phyloP scores from a whole-genome alignment of 2,329 filamentous ascomycete genomes.

The Coniochaeta pulveracea region DNA sequence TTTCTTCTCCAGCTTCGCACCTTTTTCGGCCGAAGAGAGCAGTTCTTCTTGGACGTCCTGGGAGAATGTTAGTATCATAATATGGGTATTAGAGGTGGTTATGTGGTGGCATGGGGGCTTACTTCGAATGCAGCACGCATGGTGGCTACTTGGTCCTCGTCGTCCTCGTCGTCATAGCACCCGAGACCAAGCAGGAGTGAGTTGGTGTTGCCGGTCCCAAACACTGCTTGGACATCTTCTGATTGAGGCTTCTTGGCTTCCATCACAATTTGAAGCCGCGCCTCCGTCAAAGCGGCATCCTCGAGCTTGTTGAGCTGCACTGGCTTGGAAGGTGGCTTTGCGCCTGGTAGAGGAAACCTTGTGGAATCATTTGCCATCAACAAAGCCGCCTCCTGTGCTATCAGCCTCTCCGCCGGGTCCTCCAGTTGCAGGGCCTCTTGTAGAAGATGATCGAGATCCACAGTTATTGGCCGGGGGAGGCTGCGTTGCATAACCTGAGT shows the following conservation, averaged over 20 bases:
- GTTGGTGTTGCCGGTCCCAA: conserved; percentile 40
- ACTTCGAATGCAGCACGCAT: conserved; percentile 67
- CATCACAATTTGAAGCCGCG: conserved; percentile 63
- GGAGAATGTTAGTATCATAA: conserved; percentile 6
- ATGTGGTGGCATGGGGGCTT: conserved; percentile 21
- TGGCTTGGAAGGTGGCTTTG: conserved; percentile 51
- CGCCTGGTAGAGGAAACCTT: conserved; percentile 60
- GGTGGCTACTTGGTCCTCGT: conserved; percentile 52
- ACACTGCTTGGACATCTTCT: conserved; percentile 40
- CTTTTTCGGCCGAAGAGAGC: conserved; percentile 61
- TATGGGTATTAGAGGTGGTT: too few relatives aligned
- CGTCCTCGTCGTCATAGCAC: conserved; percentile 67
- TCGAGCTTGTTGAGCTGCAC: conserved; percentile 51
- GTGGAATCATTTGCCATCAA: conserved; percentile 75
- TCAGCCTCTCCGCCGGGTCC: conserved; percentile 55
- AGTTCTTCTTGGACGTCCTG: conserved; percentile 64
- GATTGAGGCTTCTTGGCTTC: conserved; percentile 47
- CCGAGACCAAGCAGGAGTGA: conserved; percentile 66
- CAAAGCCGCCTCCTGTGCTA: conserved; percentile 66
- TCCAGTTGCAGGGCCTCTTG: conserved; percentile 47
- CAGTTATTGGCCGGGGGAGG: conserved; percentile 62
- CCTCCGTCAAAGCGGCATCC: conserved; percentile 62
- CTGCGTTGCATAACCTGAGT: conserved; percentile 85
- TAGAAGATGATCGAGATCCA: conserved; percentile 62
- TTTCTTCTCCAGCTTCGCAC: conserved; percentile 88